Percentiles rank a stretch among this genome's conserved stretches.
Evolutionary conservation across 495 filamentous ascomycete species (phyloP).

Genomic region (Penicillium odoratum): DNA sequence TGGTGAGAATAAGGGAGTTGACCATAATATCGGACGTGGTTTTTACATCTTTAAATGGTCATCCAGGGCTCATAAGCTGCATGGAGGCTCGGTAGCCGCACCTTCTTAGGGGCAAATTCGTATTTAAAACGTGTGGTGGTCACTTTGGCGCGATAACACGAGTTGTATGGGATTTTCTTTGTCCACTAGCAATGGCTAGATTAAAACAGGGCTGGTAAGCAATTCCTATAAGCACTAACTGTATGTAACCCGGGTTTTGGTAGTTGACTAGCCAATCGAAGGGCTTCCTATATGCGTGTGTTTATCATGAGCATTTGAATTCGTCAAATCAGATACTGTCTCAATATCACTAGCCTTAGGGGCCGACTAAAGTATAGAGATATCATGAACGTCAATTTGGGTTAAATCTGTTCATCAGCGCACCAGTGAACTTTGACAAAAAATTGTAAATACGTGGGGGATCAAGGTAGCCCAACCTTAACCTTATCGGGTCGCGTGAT

Average conservation of each 20-base stretch:
- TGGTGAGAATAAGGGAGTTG: too few species aligned
- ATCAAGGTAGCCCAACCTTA: not conserved
- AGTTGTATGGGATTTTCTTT: not conserved
- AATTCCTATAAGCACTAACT: not conserved
- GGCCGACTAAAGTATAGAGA: not conserved
- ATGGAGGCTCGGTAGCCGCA: not conserved
- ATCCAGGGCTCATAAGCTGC: not conserved
- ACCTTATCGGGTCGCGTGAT: not conserved
- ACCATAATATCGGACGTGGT: not conserved
- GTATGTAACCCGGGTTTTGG: not conserved
- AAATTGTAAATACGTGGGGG: too few species aligned
- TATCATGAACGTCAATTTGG: too few species aligned
- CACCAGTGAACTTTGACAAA: not conserved
- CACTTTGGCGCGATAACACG: not conserved
- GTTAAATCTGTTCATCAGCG: too few species aligned
- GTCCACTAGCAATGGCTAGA: not conserved
- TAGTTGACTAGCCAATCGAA: not conserved
- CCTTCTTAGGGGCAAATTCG: not conserved
- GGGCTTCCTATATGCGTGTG: not conserved
- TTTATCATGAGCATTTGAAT: not conserved
- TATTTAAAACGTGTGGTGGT: not conserved
- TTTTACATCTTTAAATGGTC: not conserved
- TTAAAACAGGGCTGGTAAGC: not conserved
- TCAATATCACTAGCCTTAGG: too few species aligned
- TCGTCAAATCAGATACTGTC: not conserved